These are phyloP conservation scores for Akanthomyces lecanii DNA, from an alignment of 2,329 filamentous ascomycete species.

Conservation along the genomic window DNA sequence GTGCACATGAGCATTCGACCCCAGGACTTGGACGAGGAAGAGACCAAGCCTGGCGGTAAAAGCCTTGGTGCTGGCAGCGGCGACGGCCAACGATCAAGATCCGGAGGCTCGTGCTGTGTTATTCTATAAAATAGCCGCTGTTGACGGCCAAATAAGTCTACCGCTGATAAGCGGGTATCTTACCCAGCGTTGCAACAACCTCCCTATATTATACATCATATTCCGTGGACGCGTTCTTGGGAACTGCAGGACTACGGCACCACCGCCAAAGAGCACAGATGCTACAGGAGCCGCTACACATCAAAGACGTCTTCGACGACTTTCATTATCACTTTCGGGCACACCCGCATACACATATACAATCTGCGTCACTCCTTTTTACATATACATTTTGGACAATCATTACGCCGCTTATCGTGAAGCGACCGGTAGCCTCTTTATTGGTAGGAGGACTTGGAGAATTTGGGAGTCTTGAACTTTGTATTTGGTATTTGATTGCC, in stretches of 20 bases:
- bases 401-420: slow-evolving; percentile 4
- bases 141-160: background rate
- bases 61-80: slow-evolving; percentile 37
- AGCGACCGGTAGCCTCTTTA: slow-evolving; percentile 17
- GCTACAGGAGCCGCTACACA: background rate
- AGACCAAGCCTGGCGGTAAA: slow-evolving; percentile 63
- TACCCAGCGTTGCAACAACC: background rate
- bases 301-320: background rate
- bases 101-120: slow-evolving; percentile 44
- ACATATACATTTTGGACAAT: slow-evolving; percentile 16
- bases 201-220: background rate
- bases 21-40: slow-evolving; percentile 78
- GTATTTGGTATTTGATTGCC: slow-evolving; percentile 20
- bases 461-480: slow-evolving; percentile 20
- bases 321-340: slow-evolving; percentile 6
- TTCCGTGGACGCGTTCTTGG: background rate
- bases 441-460: slow-evolving; percentile 1
- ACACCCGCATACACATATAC: background rate
- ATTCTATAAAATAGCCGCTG: slow-evolving; percentile 39
- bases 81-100: slow-evolving; percentile 38
- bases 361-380: slow-evolving; percentile 13
- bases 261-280: background rate
- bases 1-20: slow-evolving; percentile 94
- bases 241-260: background rate
- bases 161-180: background rate